These are phyloP conservation scores for Ogataea nakhonphanomensis DNA, from an alignment of 805 yeast genomes.

Conservation along the genomic window DNA sequence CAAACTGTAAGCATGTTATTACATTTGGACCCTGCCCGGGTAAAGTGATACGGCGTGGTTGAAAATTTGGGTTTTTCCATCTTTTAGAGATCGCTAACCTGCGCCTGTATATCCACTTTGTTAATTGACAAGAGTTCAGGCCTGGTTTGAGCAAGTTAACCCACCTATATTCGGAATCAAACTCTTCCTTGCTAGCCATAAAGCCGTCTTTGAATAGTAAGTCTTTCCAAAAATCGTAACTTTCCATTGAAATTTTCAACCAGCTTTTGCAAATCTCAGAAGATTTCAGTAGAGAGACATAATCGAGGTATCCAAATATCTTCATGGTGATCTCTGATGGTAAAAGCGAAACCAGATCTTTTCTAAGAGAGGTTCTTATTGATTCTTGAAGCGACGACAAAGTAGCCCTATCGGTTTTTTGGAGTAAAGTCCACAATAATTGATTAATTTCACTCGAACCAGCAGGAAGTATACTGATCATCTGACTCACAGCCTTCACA, in stretches of 20 bases:
- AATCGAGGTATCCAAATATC: slow-evolving; percentile 63
- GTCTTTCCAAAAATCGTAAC: slow-evolving; percentile 67
- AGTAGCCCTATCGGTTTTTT: slow-evolving; percentile 54
- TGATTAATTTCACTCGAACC: slow-evolving; percentile 49
- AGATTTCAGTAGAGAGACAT: slow-evolving; percentile 54
- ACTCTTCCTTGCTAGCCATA: slow-evolving; percentile 43
- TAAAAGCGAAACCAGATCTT: slow-evolving; percentile 67
- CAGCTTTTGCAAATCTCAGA: slow-evolving; percentile 67
- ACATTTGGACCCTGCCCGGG: slow-evolving; percentile 73
- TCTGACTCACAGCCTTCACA: slow-evolving; percentile 35
- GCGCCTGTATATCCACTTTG: slow-evolving; percentile 51
- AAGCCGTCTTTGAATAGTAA: slow-evolving; percentile 61
- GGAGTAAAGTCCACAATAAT: slow-evolving; percentile 46
- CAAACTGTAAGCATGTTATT: slow-evolving; percentile 94
- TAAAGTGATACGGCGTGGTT: slow-evolving; percentile 64
- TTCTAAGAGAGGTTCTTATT: slow-evolving; percentile 53
- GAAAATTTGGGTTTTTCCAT: slow-evolving; percentile 76
- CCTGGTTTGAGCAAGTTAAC: slow-evolving; percentile 9
- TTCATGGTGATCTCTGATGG: slow-evolving; percentile 74
- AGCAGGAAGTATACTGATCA: slow-evolving; percentile 39
- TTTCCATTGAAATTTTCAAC: slow-evolving; percentile 59
- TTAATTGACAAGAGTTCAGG: slow-evolving; percentile 14
- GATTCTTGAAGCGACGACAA: slow-evolving; percentile 56
- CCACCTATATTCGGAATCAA: slow-evolving; percentile 32
- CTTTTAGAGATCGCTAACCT: slow-evolving; percentile 55